Conservation (phyloP, 768 basidiomycete genomes). For the Filobasidium floriforme region DNA sequence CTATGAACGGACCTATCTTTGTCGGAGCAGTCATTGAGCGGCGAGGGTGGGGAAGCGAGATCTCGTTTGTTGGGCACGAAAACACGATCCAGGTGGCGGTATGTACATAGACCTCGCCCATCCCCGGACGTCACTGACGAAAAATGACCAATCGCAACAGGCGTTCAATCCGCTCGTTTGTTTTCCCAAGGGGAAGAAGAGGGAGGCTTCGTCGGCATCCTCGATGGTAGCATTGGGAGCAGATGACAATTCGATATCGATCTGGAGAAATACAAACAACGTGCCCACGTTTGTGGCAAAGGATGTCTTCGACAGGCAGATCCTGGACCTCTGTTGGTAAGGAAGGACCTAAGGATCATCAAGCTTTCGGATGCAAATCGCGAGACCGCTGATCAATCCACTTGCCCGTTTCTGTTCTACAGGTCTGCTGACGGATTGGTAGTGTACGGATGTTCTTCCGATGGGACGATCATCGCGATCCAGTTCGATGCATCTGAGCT, state of each 20-base stretch:
- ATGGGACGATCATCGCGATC: slow-evolving; percentile 86
- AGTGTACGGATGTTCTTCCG: slow-evolving; percentile 88
- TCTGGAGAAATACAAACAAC: slow-evolving; percentile 91
- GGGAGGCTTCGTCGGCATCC: slow-evolving; percentile 47
- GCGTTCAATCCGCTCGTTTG: slow-evolving; percentile 93
- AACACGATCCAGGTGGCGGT: slow-evolving; percentile 95
- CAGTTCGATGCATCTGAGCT: slow-evolving; percentile 56
- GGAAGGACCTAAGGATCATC: slow-evolving; percentile 30
- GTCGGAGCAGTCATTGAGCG: slow-evolving; percentile 92
- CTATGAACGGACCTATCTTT: slow-evolving; percentile 95
- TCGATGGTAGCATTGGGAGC: slow-evolving; percentile 67
- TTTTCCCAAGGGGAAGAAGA: slow-evolving; percentile 59
- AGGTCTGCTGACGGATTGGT: slow-evolving; percentile 91
- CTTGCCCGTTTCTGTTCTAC: slow-evolving; percentile 6
- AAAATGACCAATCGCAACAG: slow-evolving; percentile 44
- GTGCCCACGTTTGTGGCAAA: slow-evolving; percentile 85
- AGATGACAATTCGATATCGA: slow-evolving; percentile 83
- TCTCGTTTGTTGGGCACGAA: slow-evolving; percentile 91
- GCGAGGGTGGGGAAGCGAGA: slow-evolving; percentile 74
- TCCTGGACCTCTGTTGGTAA: slow-evolving; percentile 92
- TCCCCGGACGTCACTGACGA: neutral
- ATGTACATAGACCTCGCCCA: slow-evolving; percentile 36
- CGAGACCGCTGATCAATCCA: neutral
- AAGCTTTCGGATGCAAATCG: neutral
- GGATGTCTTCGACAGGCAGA: slow-evolving; percentile 87